Evolutionary conservation across 2,329 filamentous ascomycete genomes (phyloP).

Genomic region (Monilinia aucupariae): DNA sequence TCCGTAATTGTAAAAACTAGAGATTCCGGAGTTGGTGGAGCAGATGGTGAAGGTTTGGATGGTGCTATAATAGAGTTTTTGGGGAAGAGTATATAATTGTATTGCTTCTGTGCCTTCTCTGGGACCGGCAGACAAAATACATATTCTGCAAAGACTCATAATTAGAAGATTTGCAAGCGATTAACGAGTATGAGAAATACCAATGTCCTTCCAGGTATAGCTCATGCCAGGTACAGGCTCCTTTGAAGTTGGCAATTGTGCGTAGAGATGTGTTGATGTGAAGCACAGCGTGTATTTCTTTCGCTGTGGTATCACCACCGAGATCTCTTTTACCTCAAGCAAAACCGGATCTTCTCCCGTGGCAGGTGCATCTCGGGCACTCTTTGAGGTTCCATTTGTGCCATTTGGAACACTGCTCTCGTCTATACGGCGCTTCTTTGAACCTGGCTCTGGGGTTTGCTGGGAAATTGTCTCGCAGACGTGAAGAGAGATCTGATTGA

Average conservation of each 20-base stretch:
- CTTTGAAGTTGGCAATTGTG: constrained; percentile 47
- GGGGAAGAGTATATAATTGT: constrained; percentile 62
- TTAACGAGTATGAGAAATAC: constrained; percentile 38
- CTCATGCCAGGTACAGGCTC: constrained; percentile 49
- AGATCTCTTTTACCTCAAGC: constrained; percentile 60
- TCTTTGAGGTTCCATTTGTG: constrained; percentile 21
- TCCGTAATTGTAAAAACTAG: constrained; percentile 60
- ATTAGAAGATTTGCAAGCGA: constrained; percentile 6
- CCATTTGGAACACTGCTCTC: constrained; percentile 27
- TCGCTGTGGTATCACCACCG: constrained; percentile 59
- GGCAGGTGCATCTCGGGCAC: constrained; percentile 19
- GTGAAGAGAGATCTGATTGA: constrained; percentile 35
- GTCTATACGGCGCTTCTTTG: constrained; percentile 34
- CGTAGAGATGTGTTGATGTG: constrained; percentile 54
- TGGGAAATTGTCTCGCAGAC: constrained; percentile 24
- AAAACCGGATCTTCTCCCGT: constrained; percentile 46
- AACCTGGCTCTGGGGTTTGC: constrained; percentile 26
- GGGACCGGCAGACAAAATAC: constrained; percentile 60
- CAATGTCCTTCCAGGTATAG: constrained; percentile 58
- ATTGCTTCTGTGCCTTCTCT: constrained; percentile 59
- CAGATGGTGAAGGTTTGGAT: constrained; percentile 41
- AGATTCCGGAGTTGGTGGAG: constrained; percentile 44
- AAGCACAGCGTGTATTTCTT: constrained; percentile 65
- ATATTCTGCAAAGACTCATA: constrained; percentile 44
- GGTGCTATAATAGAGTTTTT: constrained; percentile 47